Base-by-base conservation (phyloP, 441 rosid genomes). In the Gossypium davidsonii region DNA sequence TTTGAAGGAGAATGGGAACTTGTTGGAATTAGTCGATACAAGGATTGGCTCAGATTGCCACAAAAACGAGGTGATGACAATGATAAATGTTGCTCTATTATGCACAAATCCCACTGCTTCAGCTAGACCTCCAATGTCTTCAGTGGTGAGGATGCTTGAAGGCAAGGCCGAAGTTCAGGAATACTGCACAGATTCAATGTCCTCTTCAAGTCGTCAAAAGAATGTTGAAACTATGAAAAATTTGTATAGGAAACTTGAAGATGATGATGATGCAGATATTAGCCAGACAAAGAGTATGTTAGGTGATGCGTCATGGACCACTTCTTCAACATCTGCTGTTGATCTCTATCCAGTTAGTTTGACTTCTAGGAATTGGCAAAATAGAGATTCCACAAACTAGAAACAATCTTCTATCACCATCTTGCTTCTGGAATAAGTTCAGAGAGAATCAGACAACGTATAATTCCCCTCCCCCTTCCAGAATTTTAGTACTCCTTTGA, bases 61-160 rank as follows among this genome's bases (percentile, higher is more conserved):
- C 80, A 69, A 74, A 77, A 78, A 78, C 39, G 86, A 91, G 80
- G 88, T 76, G 57, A 69, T 82, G 80, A 44, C 28, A n/a, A 83
- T 84, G 89, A 84, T 87, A 71, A 76, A 84, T 39, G 83, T 88
- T 14, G 90, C 88, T 10, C 81, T 89, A 0, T 59, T 80, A 3
- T 89, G 97, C 78, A 73, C 91, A 1, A 77, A 80, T 66, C 78
- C 11, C 4, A 59, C 82, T 76, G 73, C 90, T 1, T 17, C 83
- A 1, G 76, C 71, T 6, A 80, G 96, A 74, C 94, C 96, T 10
- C 1, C 80, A 0, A 91, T 91, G 94, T 86, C 94, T 42, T 71
- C 82, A 0, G 96, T 86, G 2, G 89, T 91, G 56, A 86, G 90
- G 66, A 84, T 89, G 80, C 90, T 91, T 2, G 90, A 91, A 85